Evolutionary conservation across 495 filamentous ascomycete species (phyloP).

Genomic region (Friedmanniomyces endolithicus): DNA sequence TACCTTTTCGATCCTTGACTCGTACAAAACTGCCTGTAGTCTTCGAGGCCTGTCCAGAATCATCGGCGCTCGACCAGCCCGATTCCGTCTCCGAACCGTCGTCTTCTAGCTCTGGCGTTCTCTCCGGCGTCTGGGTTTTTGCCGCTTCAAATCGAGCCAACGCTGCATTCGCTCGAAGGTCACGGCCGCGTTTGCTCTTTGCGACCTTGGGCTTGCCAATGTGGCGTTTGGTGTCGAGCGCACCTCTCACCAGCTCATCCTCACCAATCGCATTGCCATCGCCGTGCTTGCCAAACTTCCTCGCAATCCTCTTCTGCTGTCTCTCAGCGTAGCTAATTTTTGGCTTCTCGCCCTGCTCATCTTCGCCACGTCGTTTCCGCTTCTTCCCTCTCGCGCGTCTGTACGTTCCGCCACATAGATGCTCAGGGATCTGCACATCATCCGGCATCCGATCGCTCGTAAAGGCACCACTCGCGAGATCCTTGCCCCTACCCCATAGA

Average conservation of each 20-base stretch:
- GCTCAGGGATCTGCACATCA: slow-evolving; percentile 44
- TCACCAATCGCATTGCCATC: slow-evolving; percentile 54
- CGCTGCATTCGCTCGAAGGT: slow-evolving; percentile 64
- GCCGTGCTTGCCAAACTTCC: slow-evolving; percentile 53
- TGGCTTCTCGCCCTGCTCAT: slow-evolving; percentile 29
- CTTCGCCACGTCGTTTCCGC: slow-evolving; percentile 32
- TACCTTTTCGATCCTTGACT: slow-evolving; percentile 48
- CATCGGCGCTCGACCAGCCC: slow-evolving; percentile 10
- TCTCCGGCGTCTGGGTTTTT: slow-evolving; percentile 30
- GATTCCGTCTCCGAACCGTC: slow-evolving; percentile 22
- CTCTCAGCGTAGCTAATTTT: slow-evolving; percentile 49
- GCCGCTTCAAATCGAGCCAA: slow-evolving; percentile 55
- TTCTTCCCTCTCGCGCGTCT: slow-evolving; percentile 38
- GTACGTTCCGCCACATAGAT: slow-evolving; percentile 61
- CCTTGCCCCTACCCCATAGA: slow-evolving; percentile 56
- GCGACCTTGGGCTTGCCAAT: slow-evolving; percentile 59
- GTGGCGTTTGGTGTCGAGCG: slow-evolving; percentile 48
- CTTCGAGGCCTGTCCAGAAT: slow-evolving; percentile 23
- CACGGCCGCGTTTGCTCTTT: slow-evolving; percentile 53
- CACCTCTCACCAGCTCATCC: slow-evolving; percentile 47
- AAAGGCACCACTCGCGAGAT: slow-evolving; percentile 46
- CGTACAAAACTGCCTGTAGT: slow-evolving; percentile 47
- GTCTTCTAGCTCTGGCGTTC: slow-evolving; percentile 22
- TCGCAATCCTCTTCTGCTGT: slow-evolving; percentile 49
- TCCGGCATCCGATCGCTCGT: slow-evolving; percentile 39